A percentile compares a stretch with the other conserved stretches of the same genome.
Conservation (phyloP, 139 green algal species). For the Chlamydomonas incerta region DNA sequence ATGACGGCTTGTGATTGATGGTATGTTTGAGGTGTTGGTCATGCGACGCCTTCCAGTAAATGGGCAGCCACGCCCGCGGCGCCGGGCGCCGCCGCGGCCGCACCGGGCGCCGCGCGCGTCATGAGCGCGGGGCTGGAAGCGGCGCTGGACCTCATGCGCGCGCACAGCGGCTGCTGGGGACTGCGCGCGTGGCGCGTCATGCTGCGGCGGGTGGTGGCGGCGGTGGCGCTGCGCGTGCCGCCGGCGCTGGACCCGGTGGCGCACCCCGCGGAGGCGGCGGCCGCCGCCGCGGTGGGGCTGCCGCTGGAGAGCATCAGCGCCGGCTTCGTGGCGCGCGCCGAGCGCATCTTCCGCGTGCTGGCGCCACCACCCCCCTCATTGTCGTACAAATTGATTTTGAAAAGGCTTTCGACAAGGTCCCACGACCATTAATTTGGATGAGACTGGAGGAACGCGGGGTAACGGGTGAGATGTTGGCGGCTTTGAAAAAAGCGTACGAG, state of each 20-base stretch:
- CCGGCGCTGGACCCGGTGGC: conserved; percentile 25
- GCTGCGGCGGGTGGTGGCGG: conserved; percentile 42
- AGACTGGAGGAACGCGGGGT: no score
- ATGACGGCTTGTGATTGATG: no score
- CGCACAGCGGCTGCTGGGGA: conserved; percentile 56
- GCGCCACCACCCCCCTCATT: no score
- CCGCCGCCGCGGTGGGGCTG: conserved; percentile 4
- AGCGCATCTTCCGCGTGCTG: conserved; percentile 55
- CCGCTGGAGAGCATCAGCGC: conserved; percentile 37
- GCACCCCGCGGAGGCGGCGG: background rate
- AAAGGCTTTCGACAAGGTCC: no score
- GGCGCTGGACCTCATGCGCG: conserved; percentile 52
- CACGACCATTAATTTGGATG: no score
- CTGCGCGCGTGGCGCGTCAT: conserved; percentile 61
- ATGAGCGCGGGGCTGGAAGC: conserved; percentile 51
- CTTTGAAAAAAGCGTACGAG: no score
- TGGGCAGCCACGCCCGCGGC: conserved; percentile 1
- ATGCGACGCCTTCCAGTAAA: no score
- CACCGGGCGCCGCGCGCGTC: conserved; percentile 7
- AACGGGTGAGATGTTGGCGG: no score
- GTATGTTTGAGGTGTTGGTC: no score
- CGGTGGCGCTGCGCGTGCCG: conserved; percentile 43
- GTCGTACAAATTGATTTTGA: no score
- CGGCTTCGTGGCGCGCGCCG: conserved; percentile 50
- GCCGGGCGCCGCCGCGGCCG: conserved; percentile 47